phyloP scores from a whole-genome alignment of 2,329 filamentous ascomycete genomes.

The Thelonectria blattea region DNA sequence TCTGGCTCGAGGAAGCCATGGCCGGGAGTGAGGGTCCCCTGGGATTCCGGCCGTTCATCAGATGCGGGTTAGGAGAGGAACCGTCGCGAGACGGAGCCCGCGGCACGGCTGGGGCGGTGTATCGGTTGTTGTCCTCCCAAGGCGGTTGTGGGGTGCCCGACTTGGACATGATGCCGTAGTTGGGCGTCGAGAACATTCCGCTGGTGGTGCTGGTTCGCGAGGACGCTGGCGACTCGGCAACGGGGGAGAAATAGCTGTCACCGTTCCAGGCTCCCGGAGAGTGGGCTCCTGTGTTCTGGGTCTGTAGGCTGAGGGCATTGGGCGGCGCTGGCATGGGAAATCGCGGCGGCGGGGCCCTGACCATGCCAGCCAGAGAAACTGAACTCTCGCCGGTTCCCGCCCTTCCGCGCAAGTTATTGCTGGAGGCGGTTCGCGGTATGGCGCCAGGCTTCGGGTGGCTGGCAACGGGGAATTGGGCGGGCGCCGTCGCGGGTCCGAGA shows the following conservation, averaged over 20 bases:
- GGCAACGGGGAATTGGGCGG: constrained; percentile 45
- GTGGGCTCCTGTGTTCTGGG: constrained; percentile 51
- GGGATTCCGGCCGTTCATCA: constrained; percentile 66
- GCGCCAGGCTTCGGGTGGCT: constrained; percentile 31
- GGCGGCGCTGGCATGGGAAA: constrained; percentile 70
- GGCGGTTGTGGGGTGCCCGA: constrained; percentile 67
- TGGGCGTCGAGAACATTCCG: constrained; percentile 67
- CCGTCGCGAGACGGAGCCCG: constrained; percentile 82
- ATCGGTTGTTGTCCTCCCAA: constrained; percentile 80
- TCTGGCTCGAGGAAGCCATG: constrained; percentile 64
- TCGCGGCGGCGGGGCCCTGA: constrained; percentile 69
- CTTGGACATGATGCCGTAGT: constrained; percentile 72
- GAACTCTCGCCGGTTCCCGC: constrained; percentile 77
- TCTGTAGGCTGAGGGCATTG: constrained; percentile 72
- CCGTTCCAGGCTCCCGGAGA: constrained; percentile 68
- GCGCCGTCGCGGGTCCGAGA: constrained; percentile 45
- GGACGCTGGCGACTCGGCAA: constrained; percentile 78
- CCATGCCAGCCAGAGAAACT: constrained; percentile 62
- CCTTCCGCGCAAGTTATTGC: constrained; percentile 74
- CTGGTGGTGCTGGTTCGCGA: constrained; percentile 78
- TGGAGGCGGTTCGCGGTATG: constrained; percentile 62
- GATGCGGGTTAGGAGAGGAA: constrained; percentile 68
- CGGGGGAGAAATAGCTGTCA: constrained; percentile 95
- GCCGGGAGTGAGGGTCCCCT: constrained; percentile 82
- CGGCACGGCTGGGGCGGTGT: constrained; percentile 87